Evolutionary conservation across 148 eudicot species (phyloP).

Genomic region (Rhododendron mucronatum): DNA sequence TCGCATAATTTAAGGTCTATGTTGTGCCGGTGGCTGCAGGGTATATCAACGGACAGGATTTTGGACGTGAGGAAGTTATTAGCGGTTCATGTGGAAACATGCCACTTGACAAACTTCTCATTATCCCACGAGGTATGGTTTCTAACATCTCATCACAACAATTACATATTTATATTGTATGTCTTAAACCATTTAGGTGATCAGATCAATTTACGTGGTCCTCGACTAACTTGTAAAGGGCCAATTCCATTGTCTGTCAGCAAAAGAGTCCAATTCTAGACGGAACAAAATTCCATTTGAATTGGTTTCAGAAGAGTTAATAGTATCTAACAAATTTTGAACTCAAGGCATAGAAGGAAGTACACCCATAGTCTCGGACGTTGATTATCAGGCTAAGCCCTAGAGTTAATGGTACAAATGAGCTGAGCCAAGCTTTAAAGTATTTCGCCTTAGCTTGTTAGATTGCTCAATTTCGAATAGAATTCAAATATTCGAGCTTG

Average conservation of each 20-base stretch:
- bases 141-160: not conserved
- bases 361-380: not conserved
- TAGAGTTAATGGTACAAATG: not conserved
- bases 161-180: no score
- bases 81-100: constrained; percentile 78
- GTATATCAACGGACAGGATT: constrained; percentile 92
- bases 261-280: not conserved
- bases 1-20: not conserved
- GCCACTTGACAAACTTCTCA: constrained; percentile 82
- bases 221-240: not conserved
- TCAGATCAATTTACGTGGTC: not conserved
- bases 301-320: not conserved
- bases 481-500: not conserved
- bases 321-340: not conserved
- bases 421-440: not conserved
- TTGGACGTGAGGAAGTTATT: constrained; percentile 77
- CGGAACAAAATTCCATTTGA: not conserved
- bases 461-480: not conserved
- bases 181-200: no score
- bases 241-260: not conserved
- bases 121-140: constrained; percentile 75
- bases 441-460: not conserved
- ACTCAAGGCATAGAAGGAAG: not conserved
- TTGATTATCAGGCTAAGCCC: not conserved
- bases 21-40: constrained; percentile 36